Evolutionary conservation across 768 basidiomycete genomes (phyloP).

Genomic region (Paxillus ammoniavirescens): DNA sequence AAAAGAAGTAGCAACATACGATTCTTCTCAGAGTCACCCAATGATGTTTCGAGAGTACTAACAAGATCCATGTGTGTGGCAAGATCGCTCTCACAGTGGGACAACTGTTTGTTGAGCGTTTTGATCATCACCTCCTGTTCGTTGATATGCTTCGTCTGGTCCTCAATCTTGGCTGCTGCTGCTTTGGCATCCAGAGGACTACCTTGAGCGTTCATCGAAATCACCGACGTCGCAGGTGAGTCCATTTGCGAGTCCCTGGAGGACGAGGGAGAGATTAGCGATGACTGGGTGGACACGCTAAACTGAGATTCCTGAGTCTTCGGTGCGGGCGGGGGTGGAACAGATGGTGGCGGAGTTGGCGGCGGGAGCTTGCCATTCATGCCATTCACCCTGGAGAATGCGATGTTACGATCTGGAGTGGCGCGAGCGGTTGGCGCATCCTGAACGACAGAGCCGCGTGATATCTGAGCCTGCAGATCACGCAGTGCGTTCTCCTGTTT

Average conservation of each 20-base stretch:
- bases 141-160: slow-evolving; percentile 71
- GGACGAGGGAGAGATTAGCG: slow-evolving; percentile 53
- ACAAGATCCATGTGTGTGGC: slow-evolving; percentile 92
- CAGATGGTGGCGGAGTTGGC: slow-evolving; percentile 77
- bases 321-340: slow-evolving; percentile 81
- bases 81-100: slow-evolving; percentile 90
- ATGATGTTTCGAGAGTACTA: slow-evolving; percentile 75
- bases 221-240: slow-evolving; percentile 63
- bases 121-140: slow-evolving; percentile 92
- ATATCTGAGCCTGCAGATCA: slow-evolving; percentile 74
- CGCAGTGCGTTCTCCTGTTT: slow-evolving; percentile 68
- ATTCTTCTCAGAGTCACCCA: slow-evolving; percentile 92
- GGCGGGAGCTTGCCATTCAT: slow-evolving; percentile 80
- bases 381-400: slow-evolving; percentile 58
- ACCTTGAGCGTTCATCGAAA: slow-evolving; percentile 39
- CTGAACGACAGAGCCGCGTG: slow-evolving; percentile 45
- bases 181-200: slow-evolving; percentile 52
- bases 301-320: slow-evolving; percentile 47
- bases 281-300: slow-evolving; percentile 63
- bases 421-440: slow-evolving; percentile 53
- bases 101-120: slow-evolving; percentile 88
- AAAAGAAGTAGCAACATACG: slow-evolving; percentile 48
- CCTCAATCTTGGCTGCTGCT: slow-evolving; percentile 55
- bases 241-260: slow-evolving; percentile 73
- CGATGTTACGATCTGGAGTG: slow-evolving; percentile 47